Evolutionary conservation across 805 yeast genomes (phyloP).

Genomic region (Suhomyces vadensis): DNA sequence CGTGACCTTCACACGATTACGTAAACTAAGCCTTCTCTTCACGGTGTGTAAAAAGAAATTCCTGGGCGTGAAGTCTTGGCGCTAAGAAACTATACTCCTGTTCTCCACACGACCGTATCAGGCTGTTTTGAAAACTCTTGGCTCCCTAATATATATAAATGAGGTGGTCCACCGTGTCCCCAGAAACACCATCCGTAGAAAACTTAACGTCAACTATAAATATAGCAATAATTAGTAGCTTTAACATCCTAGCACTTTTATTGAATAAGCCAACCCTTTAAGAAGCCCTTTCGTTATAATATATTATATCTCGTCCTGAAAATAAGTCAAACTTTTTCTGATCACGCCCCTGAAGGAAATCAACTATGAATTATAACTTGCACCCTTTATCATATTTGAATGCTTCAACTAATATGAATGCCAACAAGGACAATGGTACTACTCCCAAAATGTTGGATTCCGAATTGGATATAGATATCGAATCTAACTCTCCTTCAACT

Average conservation of each 20-base stretch:
- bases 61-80: constrained; percentile 7
- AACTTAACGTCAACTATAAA: background rate
- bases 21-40: background rate
- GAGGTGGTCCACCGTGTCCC: background rate
- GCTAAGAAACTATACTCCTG: constrained; percentile 7
- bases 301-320: background rate
- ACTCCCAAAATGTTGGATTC: constrained; percentile 18
- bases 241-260: background rate
- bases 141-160: constrained; percentile 5
- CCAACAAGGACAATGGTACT: constrained; percentile 3
- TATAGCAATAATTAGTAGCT: background rate
- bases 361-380: constrained; percentile 39
- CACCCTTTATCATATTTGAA: constrained; percentile 48
- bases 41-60: constrained; percentile 1
- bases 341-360: background rate
- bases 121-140: constrained; percentile 7
- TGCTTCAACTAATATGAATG: constrained; percentile 23
- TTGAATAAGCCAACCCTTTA: background rate
- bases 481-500: constrained; percentile 31
- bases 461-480: constrained; percentile 29
- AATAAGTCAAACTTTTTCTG: background rate
- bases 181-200: background rate
- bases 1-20: background rate
- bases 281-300: background rate
- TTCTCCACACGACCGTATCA: constrained; percentile 3